phyloP scores from a whole-genome alignment of 257 asterid genomes.

The Fraxinus pennsylvanica region DNA sequence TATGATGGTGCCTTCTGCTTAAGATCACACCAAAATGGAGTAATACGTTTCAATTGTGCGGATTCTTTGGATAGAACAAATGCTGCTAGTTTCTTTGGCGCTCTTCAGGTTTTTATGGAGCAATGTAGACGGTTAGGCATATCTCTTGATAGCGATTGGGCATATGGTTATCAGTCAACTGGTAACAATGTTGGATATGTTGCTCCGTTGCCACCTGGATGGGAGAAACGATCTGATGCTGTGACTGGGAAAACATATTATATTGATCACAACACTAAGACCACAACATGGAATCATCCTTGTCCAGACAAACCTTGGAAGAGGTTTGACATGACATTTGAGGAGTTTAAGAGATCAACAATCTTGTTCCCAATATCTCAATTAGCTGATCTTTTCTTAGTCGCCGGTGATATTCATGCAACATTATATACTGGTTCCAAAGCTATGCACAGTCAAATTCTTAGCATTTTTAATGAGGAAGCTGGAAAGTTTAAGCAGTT shows the following conservation, averaged over 20 bases:
- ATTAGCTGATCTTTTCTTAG: conserved; percentile 80
- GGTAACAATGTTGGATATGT: conserved; percentile 69
- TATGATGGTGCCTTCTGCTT: conserved; percentile 92
- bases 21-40: conserved; percentile 98
- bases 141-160: conserved; percentile 91
- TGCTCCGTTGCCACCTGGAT: conserved; percentile 99
- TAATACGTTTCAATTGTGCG: conserved; percentile 95
- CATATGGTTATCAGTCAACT: conserved; percentile 68
- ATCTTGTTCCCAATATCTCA: conserved; percentile 86
- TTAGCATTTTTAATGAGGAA: conserved; percentile 92
- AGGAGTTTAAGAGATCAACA: conserved; percentile 94
- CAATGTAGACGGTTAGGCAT: conserved; percentile 96
- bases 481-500: conserved; percentile 95
- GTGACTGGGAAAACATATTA: conserved; percentile 90
- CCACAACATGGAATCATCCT: conserved; percentile 98
- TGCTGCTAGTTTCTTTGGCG: conserved; percentile 99
- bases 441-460: conserved; percentile 99
- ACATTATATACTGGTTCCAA: conserved; percentile 94
- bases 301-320: conserved; percentile 99
- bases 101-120: conserved; percentile 93
- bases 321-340: conserved; percentile 97
- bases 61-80: conserved; percentile 98
- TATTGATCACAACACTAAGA: conserved; percentile 97
- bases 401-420: conserved; percentile 97
- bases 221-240: conserved; percentile 96